Conservation (phyloP, 345 rosid species). For the Citropsis articulata region DNA sequence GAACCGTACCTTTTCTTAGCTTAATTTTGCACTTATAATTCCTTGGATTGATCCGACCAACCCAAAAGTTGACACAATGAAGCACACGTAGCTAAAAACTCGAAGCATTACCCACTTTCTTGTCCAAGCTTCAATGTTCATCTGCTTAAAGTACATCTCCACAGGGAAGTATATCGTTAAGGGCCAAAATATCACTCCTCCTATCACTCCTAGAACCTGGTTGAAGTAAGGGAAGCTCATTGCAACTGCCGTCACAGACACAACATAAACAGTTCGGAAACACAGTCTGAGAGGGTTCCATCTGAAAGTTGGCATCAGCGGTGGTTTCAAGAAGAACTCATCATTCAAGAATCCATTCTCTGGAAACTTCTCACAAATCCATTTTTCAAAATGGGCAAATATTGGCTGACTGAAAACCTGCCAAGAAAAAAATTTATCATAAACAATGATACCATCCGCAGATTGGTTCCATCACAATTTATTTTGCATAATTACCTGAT, state of each 20-base stretch:
- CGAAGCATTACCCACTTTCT: slow-evolving; percentile 50
- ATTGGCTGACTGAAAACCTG: slow-evolving; percentile 61
- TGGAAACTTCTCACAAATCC: slow-evolving; percentile 44
- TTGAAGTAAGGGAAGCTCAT: slow-evolving; percentile 81
- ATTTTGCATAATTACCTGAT: slow-evolving; percentile 30
- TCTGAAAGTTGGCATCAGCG: slow-evolving; percentile 28
- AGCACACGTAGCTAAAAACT: slow-evolving; percentile 38
- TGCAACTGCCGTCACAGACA: slow-evolving; percentile 44
- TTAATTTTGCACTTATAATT: slow-evolving; percentile 44
- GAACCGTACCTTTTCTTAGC: slow-evolving; percentile 7
- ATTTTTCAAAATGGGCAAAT: slow-evolving; percentile 40
- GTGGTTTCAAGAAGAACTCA: slow-evolving; percentile 31
- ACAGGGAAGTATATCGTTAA: slow-evolving; percentile 71
- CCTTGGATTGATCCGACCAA: slow-evolving; percentile 66
- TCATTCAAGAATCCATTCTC: slow-evolving; percentile 30
- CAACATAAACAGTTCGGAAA: slow-evolving; percentile 52
- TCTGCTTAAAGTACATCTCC: slow-evolving; percentile 64
- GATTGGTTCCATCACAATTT: background rate
- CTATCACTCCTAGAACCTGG: slow-evolving; percentile 68
- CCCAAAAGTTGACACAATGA: slow-evolving; percentile 38
- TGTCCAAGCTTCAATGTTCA: slow-evolving; percentile 49
- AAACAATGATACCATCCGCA: background rate
- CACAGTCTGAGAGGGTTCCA: slow-evolving; percentile 37
- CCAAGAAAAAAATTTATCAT: background rate
- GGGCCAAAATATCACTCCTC: slow-evolving; percentile 79